These are phyloP conservation scores for Rhodamnia rubescens DNA, from an alignment of 345 rosid species.

Conservation along the genomic window DNA sequence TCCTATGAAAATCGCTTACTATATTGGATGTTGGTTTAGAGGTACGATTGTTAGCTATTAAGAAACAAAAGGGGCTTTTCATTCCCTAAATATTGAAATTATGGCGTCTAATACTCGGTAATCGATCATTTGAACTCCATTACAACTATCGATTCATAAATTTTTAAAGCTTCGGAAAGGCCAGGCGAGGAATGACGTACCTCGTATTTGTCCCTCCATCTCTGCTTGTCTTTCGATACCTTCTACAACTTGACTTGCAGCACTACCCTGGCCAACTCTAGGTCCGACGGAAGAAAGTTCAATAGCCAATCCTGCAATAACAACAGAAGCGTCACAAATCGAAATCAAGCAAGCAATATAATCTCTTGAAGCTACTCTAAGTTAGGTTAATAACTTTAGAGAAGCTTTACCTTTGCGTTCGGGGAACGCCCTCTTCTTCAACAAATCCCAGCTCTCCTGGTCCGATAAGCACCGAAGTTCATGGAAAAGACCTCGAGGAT, in stretches of 20 bases:
- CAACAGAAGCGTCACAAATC: rapidly evolving
- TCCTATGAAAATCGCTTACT: no score
- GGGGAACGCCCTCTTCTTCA: constrained; percentile 24
- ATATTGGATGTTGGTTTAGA: background rate
- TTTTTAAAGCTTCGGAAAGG: background rate
- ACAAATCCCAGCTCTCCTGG: constrained; percentile 30
- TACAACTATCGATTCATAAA: background rate
- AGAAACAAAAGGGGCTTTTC: background rate
- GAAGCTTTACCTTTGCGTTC: constrained; percentile 14
- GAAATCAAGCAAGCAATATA: background rate
- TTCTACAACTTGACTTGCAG: background rate
- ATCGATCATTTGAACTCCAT: background rate
- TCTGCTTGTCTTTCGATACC: background rate
- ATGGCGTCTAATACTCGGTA: rapidly evolving
- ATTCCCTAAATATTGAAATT: background rate
- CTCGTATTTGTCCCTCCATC: background rate
- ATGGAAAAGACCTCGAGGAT: constrained; percentile 3
- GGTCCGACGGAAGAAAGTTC: rapidly evolving
- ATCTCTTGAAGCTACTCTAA: background rate
- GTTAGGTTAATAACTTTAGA: no score
- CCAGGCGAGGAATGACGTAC: background rate
- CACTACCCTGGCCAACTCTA: background rate
- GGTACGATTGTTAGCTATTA: background rate
- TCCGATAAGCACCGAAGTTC: constrained; percentile 5
- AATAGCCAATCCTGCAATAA: rapidly evolving